Base-by-base conservation (phyloP, 768 basidiomycete genomes). In the Cubamyces lactineus region DNA sequence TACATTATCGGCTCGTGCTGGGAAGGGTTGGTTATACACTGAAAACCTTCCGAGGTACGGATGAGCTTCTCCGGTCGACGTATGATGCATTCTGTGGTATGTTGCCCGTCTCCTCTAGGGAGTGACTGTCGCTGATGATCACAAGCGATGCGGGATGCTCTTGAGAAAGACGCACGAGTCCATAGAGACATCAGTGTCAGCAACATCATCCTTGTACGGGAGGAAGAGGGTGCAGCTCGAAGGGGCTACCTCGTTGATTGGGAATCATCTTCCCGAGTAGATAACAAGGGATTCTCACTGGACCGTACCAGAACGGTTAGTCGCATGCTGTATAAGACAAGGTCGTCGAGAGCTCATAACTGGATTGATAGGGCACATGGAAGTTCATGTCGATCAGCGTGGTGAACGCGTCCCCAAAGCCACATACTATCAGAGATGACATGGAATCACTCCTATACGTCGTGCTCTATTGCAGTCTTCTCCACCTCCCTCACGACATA, bases 371-470 rank as follows among this genome's bases (percentile, higher is more conserved):
- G 62, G 62, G 62, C 7, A 63, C 62, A n/a, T 58, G 56, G 56
- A 50, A 24, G 7, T 63, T 53, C 46, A 63, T 63, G 62, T 57
- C 62, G 2, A 30, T 46, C n/a, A 52, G 38, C 8, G n/a, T 61
- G 9, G 19, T 61, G 15, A 3, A 19, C 8, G 21, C 23, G 26
- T 26, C 23, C 2, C 23, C 16, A 9, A 12, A 24, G 17, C 17
- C 28, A 23, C 56, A 41, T 9, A 39, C 45, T 4, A 21, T 58
- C 43, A 26, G 48, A 21, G 62, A 63, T 34, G 62, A 63, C 43
- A 57, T 63, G 57, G 62, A 63, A 28, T 57, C 62, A n/a, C 46
- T 63, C 5, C 21, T 58, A 17, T 63, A 58, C 21, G 56, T 63
- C 17, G 57, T 58, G 19, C 51, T 63, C n/a, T 58, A 58, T 19